Conservation (phyloP, 2,329 filamentous ascomycete genomes). For the Didymella segeticola region DNA sequence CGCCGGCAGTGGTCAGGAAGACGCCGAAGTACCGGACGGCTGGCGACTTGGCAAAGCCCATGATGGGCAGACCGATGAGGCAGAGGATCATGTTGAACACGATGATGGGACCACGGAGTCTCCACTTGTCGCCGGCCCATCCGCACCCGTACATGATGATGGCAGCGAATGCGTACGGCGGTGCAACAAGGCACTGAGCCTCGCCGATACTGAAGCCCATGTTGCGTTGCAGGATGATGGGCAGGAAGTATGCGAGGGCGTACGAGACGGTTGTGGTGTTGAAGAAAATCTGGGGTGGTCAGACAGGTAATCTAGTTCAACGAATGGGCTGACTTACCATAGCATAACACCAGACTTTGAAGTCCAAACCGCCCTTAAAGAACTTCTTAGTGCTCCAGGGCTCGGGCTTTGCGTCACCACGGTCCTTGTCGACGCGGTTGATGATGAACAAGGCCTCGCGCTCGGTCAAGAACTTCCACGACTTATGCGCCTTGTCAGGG, state of each 20-base stretch:
- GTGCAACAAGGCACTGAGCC: slow-evolving; percentile 73
- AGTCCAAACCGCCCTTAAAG: slow-evolving; percentile 55
- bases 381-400: slow-evolving; percentile 58
- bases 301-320: slow-evolving; percentile 5
- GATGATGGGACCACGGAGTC: slow-evolving; percentile 70
- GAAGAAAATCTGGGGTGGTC: slow-evolving; percentile 55
- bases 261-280: slow-evolving; percentile 76
- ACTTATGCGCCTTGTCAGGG: slow-evolving; percentile 52
- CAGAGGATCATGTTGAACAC: slow-evolving; percentile 69
- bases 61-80: slow-evolving; percentile 73
- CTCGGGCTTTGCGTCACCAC: slow-evolving; percentile 58
- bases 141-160: slow-evolving; percentile 59
- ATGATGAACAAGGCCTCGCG: slow-evolving; percentile 59
- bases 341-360: slow-evolving; percentile 64
- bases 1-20: slow-evolving; percentile 77
- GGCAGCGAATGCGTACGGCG: slow-evolving; percentile 46
- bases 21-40: slow-evolving; percentile 74
- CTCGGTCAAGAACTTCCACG: slow-evolving; percentile 54
- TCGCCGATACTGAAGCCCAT: slow-evolving; percentile 70
- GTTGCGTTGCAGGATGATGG: slow-evolving; percentile 69
- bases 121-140: slow-evolving; percentile 72
- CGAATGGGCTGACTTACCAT: slow-evolving; percentile 30
- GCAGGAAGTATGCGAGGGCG: slow-evolving; percentile 79
- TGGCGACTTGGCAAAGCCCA: slow-evolving; percentile 68
- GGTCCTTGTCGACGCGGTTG: slow-evolving; percentile 59